Base-by-base conservation (phyloP, 2,329 filamentous ascomycete genomes). In the Claviceps citrina region DNA sequence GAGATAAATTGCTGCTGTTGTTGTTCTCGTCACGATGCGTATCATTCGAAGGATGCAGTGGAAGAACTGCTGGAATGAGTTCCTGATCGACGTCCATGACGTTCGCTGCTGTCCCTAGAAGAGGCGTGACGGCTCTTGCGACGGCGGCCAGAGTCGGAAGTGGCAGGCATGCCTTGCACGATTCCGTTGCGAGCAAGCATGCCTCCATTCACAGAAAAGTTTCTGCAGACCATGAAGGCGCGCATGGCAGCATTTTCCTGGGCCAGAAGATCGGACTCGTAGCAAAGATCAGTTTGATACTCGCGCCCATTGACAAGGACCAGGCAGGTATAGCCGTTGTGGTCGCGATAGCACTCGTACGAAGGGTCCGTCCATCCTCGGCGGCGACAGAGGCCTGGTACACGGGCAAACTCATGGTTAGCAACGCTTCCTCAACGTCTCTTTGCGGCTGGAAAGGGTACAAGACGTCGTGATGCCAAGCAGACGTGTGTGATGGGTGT, bases 141-240 rank as follows among this genome's bases (percentile, higher is more conserved):
- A 44, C 66, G 63, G 49, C 65, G 71, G 54, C 61, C 60, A 45
- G 54, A 61, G 41, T 72, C 62, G 18, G 44, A 37, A 48, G 67
- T 65, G 41, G 67, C 71, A 12, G 76, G 76, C 28, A 80, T 66
- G 37, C 76, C 76, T 59, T 80, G 76, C 46, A 80, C 74, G 46
- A 79, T 77, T 32, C 76, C 76, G 53, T 79, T 80, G 47, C 75
- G 71, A 46, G 75, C 76, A 47, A 79, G 67, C 85, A 93, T 94
- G 57, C 89, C 89, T 53, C 93, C 86, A 58, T 94, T 95, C 60
- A 93, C 84, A 41, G 85, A 93, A 65, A 95, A 95, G 70, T 94
- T 94, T 48, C 86, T 81, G 69, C 89, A 95, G 50, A 95, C 91
- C 76, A 94, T 89, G 63, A 94, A 96, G 43, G 89, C 89, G 46